Evolutionary conservation across 2,329 filamentous ascomycete genomes (phyloP), one percentile per base, ranked within the genome.

Genomic region (Didymella pomorum): DNA sequence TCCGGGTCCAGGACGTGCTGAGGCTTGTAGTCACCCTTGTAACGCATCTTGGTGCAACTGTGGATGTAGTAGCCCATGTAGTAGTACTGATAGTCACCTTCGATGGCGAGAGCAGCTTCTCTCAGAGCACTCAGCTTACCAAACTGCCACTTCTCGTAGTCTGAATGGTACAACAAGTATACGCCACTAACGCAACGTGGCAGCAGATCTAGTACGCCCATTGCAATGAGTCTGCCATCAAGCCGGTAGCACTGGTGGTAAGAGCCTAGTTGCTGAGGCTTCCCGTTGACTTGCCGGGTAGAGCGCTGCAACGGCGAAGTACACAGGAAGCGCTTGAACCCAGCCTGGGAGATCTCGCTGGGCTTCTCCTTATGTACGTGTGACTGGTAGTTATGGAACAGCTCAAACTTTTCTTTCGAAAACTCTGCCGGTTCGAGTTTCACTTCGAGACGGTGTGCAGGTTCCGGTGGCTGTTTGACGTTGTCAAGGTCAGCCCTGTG

Each of bases 1-100:
- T 87, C 85, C 0, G 89, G 89, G 63, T 93, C 89, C 11, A 94
- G 82, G 11, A 95, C 83, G 68, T 88, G 86, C 70, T 92, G 89
- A 1, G 90, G 91, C 11, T 83, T 81, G 73, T 91, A 95, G 70
- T 93, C 89, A 57, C 88, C 89, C 79, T 95, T 95, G 80, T 95
- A 95, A 66, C 83, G 83, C 91, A 95, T 94, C 79, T 95, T 95
- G 52, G 85, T 82, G 69, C 91, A 94, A 53, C 80, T 87, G 73
- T 93, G 90, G 58, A 95, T 94, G 69, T 94, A 95, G 75, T 87
- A 94, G 6, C 91, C 87, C 87, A 89, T 89, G 76, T 94, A 95
- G 84, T 92, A 95, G 81, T 86, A 92, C 42, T 83, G 79, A 67
- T 93, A 93, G 0, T 86, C 88, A 6, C 80, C 81, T 69, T 94